phyloP scores from a whole-genome alignment of 805 yeast species.

The Starmerella apicola region DNA sequence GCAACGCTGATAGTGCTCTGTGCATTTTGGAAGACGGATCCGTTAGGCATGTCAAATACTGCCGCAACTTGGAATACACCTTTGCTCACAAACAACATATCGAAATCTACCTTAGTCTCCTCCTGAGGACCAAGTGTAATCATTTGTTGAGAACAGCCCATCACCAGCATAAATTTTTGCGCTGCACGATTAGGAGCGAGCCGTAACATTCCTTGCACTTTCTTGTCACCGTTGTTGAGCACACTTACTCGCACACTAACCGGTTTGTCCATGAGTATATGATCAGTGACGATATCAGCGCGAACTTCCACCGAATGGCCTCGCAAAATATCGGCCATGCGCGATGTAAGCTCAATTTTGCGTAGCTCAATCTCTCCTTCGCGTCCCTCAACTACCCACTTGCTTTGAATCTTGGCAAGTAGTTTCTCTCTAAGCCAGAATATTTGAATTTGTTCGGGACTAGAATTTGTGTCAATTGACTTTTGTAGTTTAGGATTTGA shows the following conservation, averaged over 20 bases:
- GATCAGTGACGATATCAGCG: constrained; percentile 2
- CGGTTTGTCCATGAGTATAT: constrained; percentile 36
- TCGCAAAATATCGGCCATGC: constrained; percentile 44
- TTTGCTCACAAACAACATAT: constrained; percentile 53
- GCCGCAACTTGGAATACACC: constrained; percentile 81
- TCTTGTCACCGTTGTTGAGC: constrained; percentile 34
- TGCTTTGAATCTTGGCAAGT: constrained; percentile 46
- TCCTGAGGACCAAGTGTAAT: constrained; percentile 37
- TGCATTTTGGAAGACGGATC: constrained; percentile 16
- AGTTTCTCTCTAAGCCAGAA: constrained; percentile 76
- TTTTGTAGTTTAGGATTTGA: constrained; percentile 52
- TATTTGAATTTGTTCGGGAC: constrained; percentile 49
- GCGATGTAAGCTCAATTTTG: constrained; percentile 46
- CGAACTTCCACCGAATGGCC: constrained; percentile 13
- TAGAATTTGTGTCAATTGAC: constrained; percentile 35
- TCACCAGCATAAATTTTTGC: constrained; percentile 51
- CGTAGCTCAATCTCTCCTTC: constrained; percentile 55
- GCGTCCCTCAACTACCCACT: constrained; percentile 44
- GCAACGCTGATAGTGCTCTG: constrained; percentile 9
- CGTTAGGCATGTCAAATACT: constrained; percentile 32
- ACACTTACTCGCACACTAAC: constrained; percentile 39
- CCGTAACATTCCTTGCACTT: constrained; percentile 45
- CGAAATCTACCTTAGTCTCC: constrained; percentile 34
- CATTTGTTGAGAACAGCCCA: constrained; percentile 58
- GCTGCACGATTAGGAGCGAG: constrained; percentile 39